Base-by-base conservation (phyloP, 768 basidiomycete genomes). In the Hericium erinaceus region DNA sequence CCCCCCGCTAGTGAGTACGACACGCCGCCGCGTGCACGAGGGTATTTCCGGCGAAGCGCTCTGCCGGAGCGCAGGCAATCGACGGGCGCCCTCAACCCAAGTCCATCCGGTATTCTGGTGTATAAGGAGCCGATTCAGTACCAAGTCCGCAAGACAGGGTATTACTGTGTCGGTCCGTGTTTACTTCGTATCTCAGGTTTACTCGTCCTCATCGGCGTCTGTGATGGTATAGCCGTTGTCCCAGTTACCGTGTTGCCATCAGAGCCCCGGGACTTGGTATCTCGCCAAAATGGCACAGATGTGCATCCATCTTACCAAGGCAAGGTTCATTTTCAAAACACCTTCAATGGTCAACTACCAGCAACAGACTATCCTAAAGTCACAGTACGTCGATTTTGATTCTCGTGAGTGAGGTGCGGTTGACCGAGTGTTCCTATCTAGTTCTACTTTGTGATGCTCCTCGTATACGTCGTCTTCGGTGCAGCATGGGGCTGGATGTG, bases 281-380 rank as follows among this genome's bases (percentile, higher is more conserved):
- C 55, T 54, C 68, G 69, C 33, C 75, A 74, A 60, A 73, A 76
- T 22, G 26, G 16, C 11, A 63, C 73, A 53, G 79, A 82, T 66
- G 71, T 81, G 61, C 94, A 97, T 66, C 86, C 93, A 24, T 75
- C 78, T 18, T 98, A 93, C 70, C 73, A 76, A 10, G 95, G 93
- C 13, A 73, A 75, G 38, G 88, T 98, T 39, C 74, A 89, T 49
- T 98, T 99, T 77, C 80, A 78, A 64, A 98, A 97, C 70, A 82
- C 78, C 2, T 98, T 98, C 67, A 76, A 87, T 26, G 97, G 97
- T 18, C 82, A 89, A 68, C 77, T 99, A 20, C 82, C 95, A 12
- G 94, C 95, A 6, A 81, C 89, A 5, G 97, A 99, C 69, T 97
- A 98, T 70, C 97, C 97, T 11, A 98, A 98, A 83, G 90, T 98